Evolutionary conservation across 345 rosid genomes (phyloP), one percentile per base, ranked within the genome.

Genomic region (Pseudoturritis turrita): DNA sequence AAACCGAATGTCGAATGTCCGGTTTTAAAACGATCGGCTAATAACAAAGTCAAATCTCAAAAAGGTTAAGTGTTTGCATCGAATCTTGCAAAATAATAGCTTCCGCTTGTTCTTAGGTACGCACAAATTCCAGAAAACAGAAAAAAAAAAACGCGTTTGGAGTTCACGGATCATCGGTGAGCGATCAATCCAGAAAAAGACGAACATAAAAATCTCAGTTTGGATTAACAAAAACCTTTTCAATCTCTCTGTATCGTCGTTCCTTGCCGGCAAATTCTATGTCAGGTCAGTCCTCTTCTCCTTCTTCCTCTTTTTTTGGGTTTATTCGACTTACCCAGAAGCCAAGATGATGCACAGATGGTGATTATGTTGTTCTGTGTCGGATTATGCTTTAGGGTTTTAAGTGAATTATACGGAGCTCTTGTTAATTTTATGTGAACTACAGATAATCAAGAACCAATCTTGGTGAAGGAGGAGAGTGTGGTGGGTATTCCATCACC

Each of bases 371-470:
- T 18, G 13, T 31, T 54, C 22, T 54, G 13, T 54, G 12, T 55
- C 14, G n/a, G 40, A 29, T 55, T 55, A 36, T 35, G 44, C 19
- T 39, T 47, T n/a, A 19, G 19, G 57, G 19, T 52, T 53, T 5
- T 35, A 49, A 2, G 2, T 10, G 4, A 10, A 45, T 8, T 51
- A 2, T 22, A 12, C 4, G 21, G 12, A 5, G 6, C 26, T 57
- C n/a, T 9, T 33, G 62, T 21, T 31, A n/a, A 36, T 36, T 51
- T 26, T n/a, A n/a, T n/a, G 3, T 51, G 33, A 7, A 10, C 62
- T 50, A 6, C 26, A 73, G 77, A 37, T 18, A 65, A 73, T 57
- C 77, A 73, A 35, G 66, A 73, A 57, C 77, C 77, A 47, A 73
- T 65, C 21, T 73, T 73, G 77, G 66, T 49, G 19, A 73, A 73